A percentile compares a stretch with the other conserved stretches of the same genome.
Conservation (phyloP, 345 rosid genomes). For the Passiflora organensis region DNA sequence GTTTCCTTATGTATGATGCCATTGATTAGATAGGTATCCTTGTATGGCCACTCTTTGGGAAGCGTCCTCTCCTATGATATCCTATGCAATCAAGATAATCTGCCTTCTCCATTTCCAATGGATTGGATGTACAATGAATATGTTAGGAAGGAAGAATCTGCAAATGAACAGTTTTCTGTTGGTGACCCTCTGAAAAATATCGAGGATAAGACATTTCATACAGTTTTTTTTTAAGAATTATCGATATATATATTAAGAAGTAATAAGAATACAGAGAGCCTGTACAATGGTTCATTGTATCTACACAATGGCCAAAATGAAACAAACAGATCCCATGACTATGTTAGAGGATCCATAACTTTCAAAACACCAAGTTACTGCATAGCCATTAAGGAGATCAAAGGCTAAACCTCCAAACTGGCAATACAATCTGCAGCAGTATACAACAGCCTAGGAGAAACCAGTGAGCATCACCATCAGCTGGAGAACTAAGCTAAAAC, state of each 20-base stretch:
- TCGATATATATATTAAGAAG: too few species aligned
- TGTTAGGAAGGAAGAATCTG: constrained; percentile 33
- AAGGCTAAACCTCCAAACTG: too few species aligned
- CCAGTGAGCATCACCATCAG: too few species aligned
- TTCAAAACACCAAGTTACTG: constrained; percentile 22
- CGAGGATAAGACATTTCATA: constrained; percentile 24
- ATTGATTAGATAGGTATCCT: constrained; percentile 54
- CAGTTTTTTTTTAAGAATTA: too few species aligned
- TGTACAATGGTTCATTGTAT: too few species aligned
- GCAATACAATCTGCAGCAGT: too few species aligned
- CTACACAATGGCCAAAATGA: too few species aligned
- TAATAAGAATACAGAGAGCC: too few species aligned
- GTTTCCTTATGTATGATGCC: neutral
- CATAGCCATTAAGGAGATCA: too few species aligned
- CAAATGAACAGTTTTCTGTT: constrained; percentile 26
- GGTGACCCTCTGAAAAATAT: constrained; percentile 17
- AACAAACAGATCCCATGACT: constrained; percentile 18
- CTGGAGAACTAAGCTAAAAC: too few species aligned
- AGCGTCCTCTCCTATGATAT: constrained; percentile 96
- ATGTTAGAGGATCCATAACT: too few species aligned
- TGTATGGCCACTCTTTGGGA: constrained; percentile 97
- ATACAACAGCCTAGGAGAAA: too few species aligned
- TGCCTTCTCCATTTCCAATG: constrained; percentile 83
- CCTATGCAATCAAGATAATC: constrained; percentile 88
- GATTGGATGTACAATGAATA: constrained; percentile 54